Base-by-base conservation (phyloP, 192 early-diverging fungal species). In the Lobosporangium transversale region DNA sequence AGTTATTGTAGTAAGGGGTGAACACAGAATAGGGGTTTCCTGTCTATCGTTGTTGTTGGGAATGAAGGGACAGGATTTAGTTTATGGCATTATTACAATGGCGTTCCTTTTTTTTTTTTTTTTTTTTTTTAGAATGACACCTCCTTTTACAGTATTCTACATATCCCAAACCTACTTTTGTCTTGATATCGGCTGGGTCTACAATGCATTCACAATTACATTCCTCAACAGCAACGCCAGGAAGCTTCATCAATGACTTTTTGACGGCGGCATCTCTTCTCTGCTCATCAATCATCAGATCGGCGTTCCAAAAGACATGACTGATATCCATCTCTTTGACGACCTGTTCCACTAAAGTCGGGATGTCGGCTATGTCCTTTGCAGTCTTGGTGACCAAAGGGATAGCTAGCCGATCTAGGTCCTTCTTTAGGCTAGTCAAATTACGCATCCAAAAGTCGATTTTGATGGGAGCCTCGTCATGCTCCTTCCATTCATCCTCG, bases 201-300 rank as follows among this genome's bases (percentile, higher is more conserved):
- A 89, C 67, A 21, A 90, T 60, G 58, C 83, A 89, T 64, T 92
- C 88, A 62, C 86, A 84, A 23, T 90, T 78, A 31, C 26, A 57
- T 21, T 61, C 60, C 40, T 76, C 51, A 53, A 83, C 50, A 8
- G n/a, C 40, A 20, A 84, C 50, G 4, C 47, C 50, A 0, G 37
- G 11, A 20, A 58, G 26, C 17, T 51, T 33, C 29, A n/a, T 32
- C 5, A 85, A 37, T 0, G 64, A 29, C 5, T 44, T 45, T 58
- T 29, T 54, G 12, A 81, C 75, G 0, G 27, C 51, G 0, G 6
- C 47, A 48, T 88, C 86, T 18, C 87, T 58, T 40, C 66, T 47
- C 35, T 23, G 29, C 53, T 89, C 88, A 68, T 89, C 62, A 11
- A 87, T 67, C 80, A 76, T 66, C 12, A 66, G 31, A 14, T 67